Evolutionary conservation across 1,284 basidiomycete species (phyloP).

Genomic region (Ceratobasidium papillatum): DNA sequence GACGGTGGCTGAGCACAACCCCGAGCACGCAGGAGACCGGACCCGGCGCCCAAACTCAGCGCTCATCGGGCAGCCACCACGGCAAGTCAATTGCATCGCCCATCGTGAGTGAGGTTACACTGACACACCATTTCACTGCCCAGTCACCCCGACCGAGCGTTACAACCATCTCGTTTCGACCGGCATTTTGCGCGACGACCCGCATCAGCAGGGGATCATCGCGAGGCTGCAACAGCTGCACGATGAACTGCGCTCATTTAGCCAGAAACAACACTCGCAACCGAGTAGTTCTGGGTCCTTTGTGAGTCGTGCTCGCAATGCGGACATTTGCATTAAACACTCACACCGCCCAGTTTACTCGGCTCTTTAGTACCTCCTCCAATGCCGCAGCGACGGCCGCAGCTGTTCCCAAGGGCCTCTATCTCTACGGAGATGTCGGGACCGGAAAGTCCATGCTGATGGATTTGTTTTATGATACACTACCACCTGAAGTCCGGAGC

Average conservation of each 20-base stretch:
- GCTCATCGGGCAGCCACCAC: conserved; percentile 9
- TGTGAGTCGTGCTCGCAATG: conserved; percentile 51
- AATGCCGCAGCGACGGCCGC: conserved; percentile 52
- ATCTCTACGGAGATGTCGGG: conserved; percentile 97
- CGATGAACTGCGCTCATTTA: conserved; percentile 76
- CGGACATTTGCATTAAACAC: conserved; percentile 11
- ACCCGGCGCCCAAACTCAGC: conserved; percentile 4
- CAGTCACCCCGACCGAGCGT: conserved; percentile 65
- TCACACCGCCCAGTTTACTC: conserved; percentile 62
- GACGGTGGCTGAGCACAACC: conserved; percentile 15
- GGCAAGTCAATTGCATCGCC: conserved; percentile 28
- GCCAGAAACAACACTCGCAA: conserved; percentile 60
- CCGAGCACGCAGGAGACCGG: conserved; percentile 1
- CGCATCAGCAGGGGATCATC: conserved; percentile 87
- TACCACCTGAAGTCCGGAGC: conserved; percentile 67
- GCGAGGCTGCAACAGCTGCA: conserved; percentile 83
- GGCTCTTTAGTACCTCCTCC: conserved; percentile 60
- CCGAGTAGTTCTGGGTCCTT: conserved; percentile 46
- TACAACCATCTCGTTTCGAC: conserved; percentile 79
- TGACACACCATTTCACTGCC: neutral
- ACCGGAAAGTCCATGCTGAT: conserved; percentile 99
- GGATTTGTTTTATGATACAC: conserved; percentile 95
- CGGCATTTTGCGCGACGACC: conserved; percentile 79
- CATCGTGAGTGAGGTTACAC: conserved; percentile 3
- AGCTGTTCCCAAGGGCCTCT: conserved; percentile 83